Base-by-base conservation (phyloP, 768 basidiomycete species). In the Phlegmacium glaucopus region DNA sequence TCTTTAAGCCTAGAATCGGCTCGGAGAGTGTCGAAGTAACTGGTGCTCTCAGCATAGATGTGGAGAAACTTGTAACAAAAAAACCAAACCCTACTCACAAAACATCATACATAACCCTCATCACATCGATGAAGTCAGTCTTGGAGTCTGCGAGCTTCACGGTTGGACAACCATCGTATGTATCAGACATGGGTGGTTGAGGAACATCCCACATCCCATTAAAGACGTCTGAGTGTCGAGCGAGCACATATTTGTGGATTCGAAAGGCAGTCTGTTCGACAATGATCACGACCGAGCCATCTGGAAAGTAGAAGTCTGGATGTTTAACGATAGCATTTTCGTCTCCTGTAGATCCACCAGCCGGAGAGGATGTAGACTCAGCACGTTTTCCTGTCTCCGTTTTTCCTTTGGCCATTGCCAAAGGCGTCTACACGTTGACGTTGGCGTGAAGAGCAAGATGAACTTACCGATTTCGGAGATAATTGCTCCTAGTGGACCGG, bases 181-280 rank as follows among this genome's bases (percentile, higher is more conserved):
- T 45, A 0, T 71, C 70, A 12, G 51, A 38, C 15, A 58, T 48
- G 7, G 61, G 39, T 2, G 72, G 71, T 49, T 72, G 71, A 3
- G 70, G 70, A 4, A 71, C 50, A 9, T 62, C 61, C 56, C 69
- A 71, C 56, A 72, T 66, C 26, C 60, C 67, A 25, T 57, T 60
- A 50, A 74, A 74, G 29, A 74, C 61, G 4, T 71, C 69, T 3
- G 71, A 72, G 32, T 72, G 69, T 32, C 66, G 57, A n/a, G 63
- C 59, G 11, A 72, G 61, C 29, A 74, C 59, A 4, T 70, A 65
- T 48, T 71, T 64, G 51, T 72, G 71, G 15, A 72, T 53, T 4
- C 66, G 61, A 46, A 72, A 66, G 7, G 64, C 60, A 2, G 61
- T 63, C 29, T 52, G 50, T 39, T 64, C 59, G 4, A 71, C 57